phyloP scores from a whole-genome alignment of 2,329 filamentous ascomycete genomes.

The Phialophora expanda region DNA sequence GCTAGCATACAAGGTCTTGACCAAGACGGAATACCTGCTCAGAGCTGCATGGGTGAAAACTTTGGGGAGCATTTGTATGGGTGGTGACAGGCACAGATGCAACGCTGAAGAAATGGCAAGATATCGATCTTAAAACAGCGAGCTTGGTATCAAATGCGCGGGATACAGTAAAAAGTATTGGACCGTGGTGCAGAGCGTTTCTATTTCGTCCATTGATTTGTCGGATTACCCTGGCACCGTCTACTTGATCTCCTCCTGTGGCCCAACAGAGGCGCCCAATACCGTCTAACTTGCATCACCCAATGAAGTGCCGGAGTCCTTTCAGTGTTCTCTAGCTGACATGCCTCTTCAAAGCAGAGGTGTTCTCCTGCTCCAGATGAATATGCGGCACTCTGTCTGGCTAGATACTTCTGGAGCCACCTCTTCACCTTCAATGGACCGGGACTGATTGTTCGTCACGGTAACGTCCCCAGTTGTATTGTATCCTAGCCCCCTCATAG shows the following conservation, averaged over 20 bases:
- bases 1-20: background rate
- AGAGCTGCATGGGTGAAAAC: no score
- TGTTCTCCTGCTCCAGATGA: background rate
- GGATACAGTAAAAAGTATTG: background rate
- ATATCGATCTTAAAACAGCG: background rate
- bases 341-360: background rate
- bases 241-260: background rate
- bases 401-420: background rate
- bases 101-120: background rate
- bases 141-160: background rate
- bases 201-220: background rate
- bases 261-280: background rate
- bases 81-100: background rate
- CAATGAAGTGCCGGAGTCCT: background rate
- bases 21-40: background rate
- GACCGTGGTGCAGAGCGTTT: background rate
- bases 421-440: background rate
- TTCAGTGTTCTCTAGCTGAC: background rate
- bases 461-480: constrained; percentile 4
- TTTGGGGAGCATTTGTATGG: background rate
- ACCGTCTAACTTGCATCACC: background rate
- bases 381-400: background rate
- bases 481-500: constrained; percentile 24
- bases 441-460: background rate
- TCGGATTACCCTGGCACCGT: background rate